Evolutionary conservation across 371 early-diverging fungal species (phyloP).

Genomic region (Smittium culicis): DNA sequence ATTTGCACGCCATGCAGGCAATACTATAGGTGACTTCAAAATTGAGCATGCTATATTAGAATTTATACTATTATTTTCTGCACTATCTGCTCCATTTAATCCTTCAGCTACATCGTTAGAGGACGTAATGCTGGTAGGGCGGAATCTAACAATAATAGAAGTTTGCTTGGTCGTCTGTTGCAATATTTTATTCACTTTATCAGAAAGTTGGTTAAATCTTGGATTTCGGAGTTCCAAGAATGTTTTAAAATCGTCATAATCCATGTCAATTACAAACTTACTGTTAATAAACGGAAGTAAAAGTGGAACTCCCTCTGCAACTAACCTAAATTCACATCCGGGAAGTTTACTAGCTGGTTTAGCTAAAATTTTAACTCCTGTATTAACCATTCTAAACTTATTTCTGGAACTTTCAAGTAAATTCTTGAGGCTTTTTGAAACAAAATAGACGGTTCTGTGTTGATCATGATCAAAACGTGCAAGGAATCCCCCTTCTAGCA

Average conservation of each 20-base stretch:
- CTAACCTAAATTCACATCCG: constrained; percentile 57
- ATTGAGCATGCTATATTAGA: too few relatives aligned
- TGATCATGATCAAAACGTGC: constrained; percentile 52
- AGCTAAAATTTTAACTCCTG: constrained; percentile 72
- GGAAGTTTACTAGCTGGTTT: constrained; percentile 46
- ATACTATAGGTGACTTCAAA: constrained; percentile 1
- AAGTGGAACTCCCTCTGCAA: constrained; percentile 60
- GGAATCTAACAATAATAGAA: constrained; percentile 3
- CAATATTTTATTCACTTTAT: constrained; percentile 20
- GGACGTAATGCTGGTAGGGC: not conserved
- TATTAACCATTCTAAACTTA: constrained; percentile 70
- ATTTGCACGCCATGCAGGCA: constrained; percentile 31
- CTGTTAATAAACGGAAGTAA: constrained; percentile 32
- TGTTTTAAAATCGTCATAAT: constrained; percentile 19
- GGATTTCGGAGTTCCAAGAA: constrained; percentile 27
- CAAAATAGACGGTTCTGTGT: constrained; percentile 66
- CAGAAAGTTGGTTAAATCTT: constrained; percentile 21
- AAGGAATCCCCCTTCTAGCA: constrained; percentile 69
- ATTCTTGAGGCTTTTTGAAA: constrained; percentile 53
- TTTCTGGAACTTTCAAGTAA: constrained; percentile 52
- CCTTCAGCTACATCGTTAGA: not conserved
- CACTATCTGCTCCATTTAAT: not conserved
- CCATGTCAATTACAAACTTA: constrained; percentile 18
- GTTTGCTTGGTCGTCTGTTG: constrained; percentile 5
- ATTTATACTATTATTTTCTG: not conserved